phyloP scores from a whole-genome alignment of 306 rosid genomes.

The Trifolium repens region DNA sequence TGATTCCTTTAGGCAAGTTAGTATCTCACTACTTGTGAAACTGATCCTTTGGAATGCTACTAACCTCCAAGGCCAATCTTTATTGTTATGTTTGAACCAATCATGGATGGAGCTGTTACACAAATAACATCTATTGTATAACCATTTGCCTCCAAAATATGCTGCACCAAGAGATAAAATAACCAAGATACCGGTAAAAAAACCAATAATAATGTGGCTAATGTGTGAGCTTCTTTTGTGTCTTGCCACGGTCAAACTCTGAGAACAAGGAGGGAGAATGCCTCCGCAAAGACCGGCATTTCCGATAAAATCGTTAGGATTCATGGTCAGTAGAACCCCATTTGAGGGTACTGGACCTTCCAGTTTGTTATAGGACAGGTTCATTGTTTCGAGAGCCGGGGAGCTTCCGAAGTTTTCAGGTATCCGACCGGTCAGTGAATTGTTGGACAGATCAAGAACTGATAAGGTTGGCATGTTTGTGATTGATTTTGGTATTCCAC shows the following conservation, averaged over 20 bases:
- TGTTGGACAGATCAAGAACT: conserved; percentile 81
- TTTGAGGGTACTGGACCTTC: conserved; percentile 84
- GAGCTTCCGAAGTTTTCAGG: conserved; percentile 78
- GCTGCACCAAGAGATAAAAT: conserved; percentile 56
- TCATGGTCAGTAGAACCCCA: conserved; percentile 65
- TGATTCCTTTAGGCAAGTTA: conserved; percentile 68
- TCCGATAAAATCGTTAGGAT: conserved; percentile 69
- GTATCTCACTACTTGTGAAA: conserved; percentile 76
- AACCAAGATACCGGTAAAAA: conserved; percentile 58
- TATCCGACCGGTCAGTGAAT: conserved; percentile 65
- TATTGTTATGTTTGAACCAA: conserved; percentile 58
- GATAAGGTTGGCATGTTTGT: conserved; percentile 79
- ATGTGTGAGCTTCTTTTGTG: conserved; percentile 46
- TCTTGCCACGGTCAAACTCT: conserved; percentile 37
- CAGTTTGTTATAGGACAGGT: conserved; percentile 83
- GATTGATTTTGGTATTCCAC: conserved; percentile 69
- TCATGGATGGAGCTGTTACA: conserved; percentile 60
- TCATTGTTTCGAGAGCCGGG: conserved; percentile 78
- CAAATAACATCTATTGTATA: conserved; percentile 60
- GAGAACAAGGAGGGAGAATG: conserved; percentile 76
- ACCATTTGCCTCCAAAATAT: conserved; percentile 56
- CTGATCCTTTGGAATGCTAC: conserved; percentile 88
- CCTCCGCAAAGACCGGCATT: conserved; percentile 84
- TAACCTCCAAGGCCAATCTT: conserved; percentile 90
- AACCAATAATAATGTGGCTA: conserved; percentile 57